Conservation (phyloP, 805 yeast species). For the Metschnikowia orientalis region DNA sequence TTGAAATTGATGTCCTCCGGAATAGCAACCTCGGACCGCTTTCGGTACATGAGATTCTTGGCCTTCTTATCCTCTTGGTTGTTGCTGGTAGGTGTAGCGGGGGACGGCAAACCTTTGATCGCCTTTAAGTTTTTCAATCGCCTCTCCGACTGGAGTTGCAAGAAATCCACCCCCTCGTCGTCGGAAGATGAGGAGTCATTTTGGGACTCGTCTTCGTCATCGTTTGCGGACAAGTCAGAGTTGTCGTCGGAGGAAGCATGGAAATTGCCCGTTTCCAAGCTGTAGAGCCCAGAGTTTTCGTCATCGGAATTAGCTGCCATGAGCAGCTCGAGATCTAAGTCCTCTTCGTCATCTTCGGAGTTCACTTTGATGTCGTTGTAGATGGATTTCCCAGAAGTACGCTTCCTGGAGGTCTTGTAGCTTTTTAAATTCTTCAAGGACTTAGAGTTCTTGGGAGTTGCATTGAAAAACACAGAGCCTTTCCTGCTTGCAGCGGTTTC, state of each 20-base stretch:
- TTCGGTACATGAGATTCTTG: conserved; percentile 18
- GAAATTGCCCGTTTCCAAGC: conserved; percentile 20
- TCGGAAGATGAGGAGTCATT: conserved; percentile 25
- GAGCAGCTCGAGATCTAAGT: conserved; percentile 1
- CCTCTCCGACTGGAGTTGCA: conserved; percentile 63
- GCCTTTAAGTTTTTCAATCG: conserved; percentile 32
- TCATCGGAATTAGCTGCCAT: conserved; percentile 6
- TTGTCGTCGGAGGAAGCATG: conserved; percentile 20
- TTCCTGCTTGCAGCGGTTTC: conserved; percentile 13
- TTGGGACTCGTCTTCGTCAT: conserved; percentile 22
- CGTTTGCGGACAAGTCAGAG: conserved; percentile 28
- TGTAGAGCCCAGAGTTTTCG: conserved; percentile 19
- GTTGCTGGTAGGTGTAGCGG: conserved; percentile 3
- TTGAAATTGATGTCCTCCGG: conserved; percentile 42
- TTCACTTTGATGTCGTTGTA: too few relatives aligned
- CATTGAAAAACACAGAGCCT: conserved; percentile 14
- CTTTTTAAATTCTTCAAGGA: neutral
- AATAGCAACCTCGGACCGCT: conserved; percentile 35
- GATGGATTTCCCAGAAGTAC: conserved; percentile 9
- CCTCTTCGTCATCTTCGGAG: conserved; percentile 8
- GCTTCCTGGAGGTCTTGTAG: conserved; percentile 12
- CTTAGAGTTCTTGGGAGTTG: neutral
- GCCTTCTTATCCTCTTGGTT: conserved; percentile 9
- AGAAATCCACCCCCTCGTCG: conserved; percentile 69
- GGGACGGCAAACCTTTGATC: conserved; percentile 8